phyloP scores from a whole-genome alignment of 805 yeast genomes.

The Blastobotrys muscicola region DNA sequence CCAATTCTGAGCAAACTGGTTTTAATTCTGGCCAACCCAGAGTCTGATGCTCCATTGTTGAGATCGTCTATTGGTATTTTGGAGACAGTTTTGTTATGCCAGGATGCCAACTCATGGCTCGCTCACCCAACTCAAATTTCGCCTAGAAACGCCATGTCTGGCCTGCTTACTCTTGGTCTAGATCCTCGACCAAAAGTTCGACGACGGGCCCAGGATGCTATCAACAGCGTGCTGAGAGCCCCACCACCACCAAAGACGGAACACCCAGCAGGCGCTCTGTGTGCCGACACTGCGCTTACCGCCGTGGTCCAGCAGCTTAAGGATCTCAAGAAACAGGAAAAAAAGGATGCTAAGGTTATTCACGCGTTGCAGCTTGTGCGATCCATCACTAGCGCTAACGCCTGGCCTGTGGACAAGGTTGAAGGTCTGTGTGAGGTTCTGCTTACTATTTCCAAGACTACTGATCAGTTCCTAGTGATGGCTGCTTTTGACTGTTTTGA shows the following conservation, averaged over 20 bases:
- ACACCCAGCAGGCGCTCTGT: conserved; percentile 65
- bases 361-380: conserved; percentile 72
- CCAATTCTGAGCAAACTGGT: conserved; percentile 74
- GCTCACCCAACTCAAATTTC: conserved; percentile 33
- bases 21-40: conserved; percentile 60
- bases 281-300: conserved; percentile 60
- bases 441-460: conserved; percentile 65
- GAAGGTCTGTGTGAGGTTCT: conserved; percentile 69
- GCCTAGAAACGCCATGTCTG: conserved; percentile 77
- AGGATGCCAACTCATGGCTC: conserved; percentile 71
- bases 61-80: conserved; percentile 80
- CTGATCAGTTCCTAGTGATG: conserved; percentile 77
- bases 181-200: conserved; percentile 94
- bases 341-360: conserved; percentile 47
- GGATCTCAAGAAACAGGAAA: conserved; percentile 25
- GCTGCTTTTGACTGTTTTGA: conserved; percentile 79
- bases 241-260: conserved; percentile 70
- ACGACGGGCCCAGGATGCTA: conserved; percentile 87
- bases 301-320: conserved; percentile 41
- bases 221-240: conserved; percentile 49
- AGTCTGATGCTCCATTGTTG: conserved; percentile 70
- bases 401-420: conserved; percentile 72
- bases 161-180: conserved; percentile 64
- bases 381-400: conserved; percentile 56
- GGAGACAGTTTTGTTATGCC: conserved; percentile 69